Conservation (phyloP, 495 filamentous ascomycete genomes). For the Geoglossum glabrum region DNA sequence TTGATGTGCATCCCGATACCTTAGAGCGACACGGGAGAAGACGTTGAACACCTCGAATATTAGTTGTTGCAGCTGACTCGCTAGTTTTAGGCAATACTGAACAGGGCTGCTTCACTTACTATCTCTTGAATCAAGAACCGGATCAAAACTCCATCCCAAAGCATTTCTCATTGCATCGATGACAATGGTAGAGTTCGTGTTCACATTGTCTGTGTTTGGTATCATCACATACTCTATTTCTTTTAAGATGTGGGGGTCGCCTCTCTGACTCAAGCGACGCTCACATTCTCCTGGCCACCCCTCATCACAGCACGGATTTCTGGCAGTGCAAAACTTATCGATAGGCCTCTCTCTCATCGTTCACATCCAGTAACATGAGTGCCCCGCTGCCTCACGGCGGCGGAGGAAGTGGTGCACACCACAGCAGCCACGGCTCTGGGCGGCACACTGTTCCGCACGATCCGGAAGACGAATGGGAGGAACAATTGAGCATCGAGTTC, state of each 20-base stretch:
- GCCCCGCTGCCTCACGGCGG: neutral
- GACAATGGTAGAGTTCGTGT: neutral
- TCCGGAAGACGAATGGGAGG: slow-evolving; percentile 3
- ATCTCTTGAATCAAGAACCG: neutral
- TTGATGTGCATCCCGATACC: neutral
- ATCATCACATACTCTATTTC: neutral
- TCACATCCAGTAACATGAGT: neutral
- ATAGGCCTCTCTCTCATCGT: neutral
- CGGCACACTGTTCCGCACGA: neutral
- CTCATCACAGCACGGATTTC: too few relatives aligned
- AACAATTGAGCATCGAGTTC: slow-evolving; percentile 20
- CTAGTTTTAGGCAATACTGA: too few relatives aligned
- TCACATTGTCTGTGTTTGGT: neutral
- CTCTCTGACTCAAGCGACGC: too few relatives aligned
- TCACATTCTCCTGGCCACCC: too few relatives aligned
- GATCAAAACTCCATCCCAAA: neutral
- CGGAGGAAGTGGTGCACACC: neutral
- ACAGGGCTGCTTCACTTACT: too few relatives aligned
- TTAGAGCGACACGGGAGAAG: neutral
- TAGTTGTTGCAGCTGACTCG: too few relatives aligned
- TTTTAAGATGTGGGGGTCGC: too few relatives aligned
- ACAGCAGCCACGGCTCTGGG: neutral
- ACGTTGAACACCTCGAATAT: neutral
- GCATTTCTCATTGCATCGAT: neutral
- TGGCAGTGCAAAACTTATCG: too few relatives aligned